Percentiles rank a stretch among this genome's conserved stretches.
Evolutionary conservation across 1,139 yeast genomes (phyloP).

Genomic region (Zygoascus hellenicus): DNA sequence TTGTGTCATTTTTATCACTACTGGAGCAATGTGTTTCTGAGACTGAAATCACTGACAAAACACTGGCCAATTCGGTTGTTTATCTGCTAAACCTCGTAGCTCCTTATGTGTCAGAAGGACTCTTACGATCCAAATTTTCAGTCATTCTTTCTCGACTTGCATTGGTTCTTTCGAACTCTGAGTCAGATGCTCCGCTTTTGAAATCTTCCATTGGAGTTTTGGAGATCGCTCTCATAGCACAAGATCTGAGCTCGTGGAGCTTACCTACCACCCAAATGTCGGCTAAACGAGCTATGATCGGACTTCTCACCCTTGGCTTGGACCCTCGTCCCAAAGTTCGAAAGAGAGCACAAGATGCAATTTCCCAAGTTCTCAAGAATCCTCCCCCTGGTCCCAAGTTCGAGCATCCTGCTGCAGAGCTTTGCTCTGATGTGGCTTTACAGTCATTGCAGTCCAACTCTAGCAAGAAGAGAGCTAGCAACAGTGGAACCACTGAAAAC

Average conservation of each 20-base stretch:
- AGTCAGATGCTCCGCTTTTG: slow-evolving; percentile 77
- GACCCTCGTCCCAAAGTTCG: slow-evolving; percentile 96
- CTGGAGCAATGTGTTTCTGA: slow-evolving; percentile 62
- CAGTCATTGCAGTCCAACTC: slow-evolving; percentile 38
- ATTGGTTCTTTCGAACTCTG: slow-evolving; percentile 64
- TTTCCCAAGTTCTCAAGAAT: slow-evolving; percentile 51
- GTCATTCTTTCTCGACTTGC: slow-evolving; percentile 77
- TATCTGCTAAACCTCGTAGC: slow-evolving; percentile 77
- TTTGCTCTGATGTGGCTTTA: slow-evolving; percentile 66
- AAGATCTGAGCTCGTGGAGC: slow-evolving; percentile 75
- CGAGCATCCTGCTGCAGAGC: slow-evolving; percentile 66
- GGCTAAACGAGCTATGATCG: slow-evolving; percentile 77
- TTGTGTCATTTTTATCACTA: slow-evolving; percentile 74
- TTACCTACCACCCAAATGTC: slow-evolving; percentile 46
- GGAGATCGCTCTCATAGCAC: slow-evolving; percentile 73
- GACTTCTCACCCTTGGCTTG: slow-evolving; percentile 69
- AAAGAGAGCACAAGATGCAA: slow-evolving; percentile 89
- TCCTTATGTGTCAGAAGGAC: slow-evolving; percentile 64
- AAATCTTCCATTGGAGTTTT: slow-evolving; percentile 82
- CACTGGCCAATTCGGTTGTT: slow-evolving; percentile 67
- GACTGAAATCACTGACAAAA: slow-evolving; percentile 50
- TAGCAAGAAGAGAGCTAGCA: slow-evolving; percentile 33
- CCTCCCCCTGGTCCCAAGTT: slow-evolving; percentile 83
- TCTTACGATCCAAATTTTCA: slow-evolving; percentile 66
- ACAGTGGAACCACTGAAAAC: slow-evolving; percentile 1